Evolutionary conservation across 2,329 filamentous ascomycete species (phyloP), one percentile per base, ranked within the genome.

Genomic region (Arthrinium phaeospermum): DNA sequence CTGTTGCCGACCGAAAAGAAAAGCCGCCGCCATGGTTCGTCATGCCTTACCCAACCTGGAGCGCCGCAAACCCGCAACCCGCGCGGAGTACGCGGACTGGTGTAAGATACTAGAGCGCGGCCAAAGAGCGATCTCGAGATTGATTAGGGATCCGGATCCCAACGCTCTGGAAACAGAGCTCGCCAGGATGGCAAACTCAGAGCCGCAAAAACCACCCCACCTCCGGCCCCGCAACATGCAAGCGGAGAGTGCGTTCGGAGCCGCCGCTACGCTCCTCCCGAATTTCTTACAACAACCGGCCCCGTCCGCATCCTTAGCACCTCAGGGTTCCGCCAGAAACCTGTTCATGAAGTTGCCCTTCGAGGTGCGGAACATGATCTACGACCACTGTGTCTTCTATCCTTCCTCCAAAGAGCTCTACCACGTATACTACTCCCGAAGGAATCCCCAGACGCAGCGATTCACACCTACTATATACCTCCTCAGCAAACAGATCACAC

Each of bases 361-460:
- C 14, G 82, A 83, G 76, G 76, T 83, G 57, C 79, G 82, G 27
- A 80, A 82, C 71, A 75, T 78, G 27, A 80, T 83, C 30, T 83
- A 83, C 75, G 71, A 78, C 37, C 74, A 75, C 67, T 72, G 74
- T 24, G 71, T 81, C 51, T 71, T 75, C 24, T 81, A 79, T 47
- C 82, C 81, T 19, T 75, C 73, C 16, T 80, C 75, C 30, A 73
- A 73, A 41, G 74, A 72, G n/a, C 72, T 82, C 27, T 82, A 78
- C 74, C 74, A 79, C 22, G 69, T 74, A 7, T 82, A 80, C 71
- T 81, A 83, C 72, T 61, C 71, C 5, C 76, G 78, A 64, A 24
- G 22, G 64, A 45, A 1, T 2, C 27, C n/a, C 5, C n/a, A 24
- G 7, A 14, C 22, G 30, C 67, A 27, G 44, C 73, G 80, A 19